These are phyloP conservation scores for Aspergillus carlsbadensis DNA, from an alignment of 495 filamentous ascomycete genomes.

Conservation along the genomic window DNA sequence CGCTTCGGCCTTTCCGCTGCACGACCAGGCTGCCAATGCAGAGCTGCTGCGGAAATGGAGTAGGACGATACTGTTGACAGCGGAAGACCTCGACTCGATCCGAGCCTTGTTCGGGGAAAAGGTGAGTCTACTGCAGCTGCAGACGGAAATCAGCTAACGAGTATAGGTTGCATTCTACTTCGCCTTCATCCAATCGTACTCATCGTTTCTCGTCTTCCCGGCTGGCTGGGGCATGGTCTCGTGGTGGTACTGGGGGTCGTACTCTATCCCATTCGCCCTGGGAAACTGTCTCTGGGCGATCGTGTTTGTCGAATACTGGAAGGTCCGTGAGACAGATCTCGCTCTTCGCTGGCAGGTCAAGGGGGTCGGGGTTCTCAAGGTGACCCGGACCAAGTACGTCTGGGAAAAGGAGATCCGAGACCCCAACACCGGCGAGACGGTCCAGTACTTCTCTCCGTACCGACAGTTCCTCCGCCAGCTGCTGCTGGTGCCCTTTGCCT, in stretches of 20 bases:
- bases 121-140: slow-evolving; percentile 34
- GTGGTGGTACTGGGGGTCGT: slow-evolving; percentile 78
- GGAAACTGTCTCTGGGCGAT: slow-evolving; percentile 80
- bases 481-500: slow-evolving; percentile 82
- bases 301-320: slow-evolving; percentile 95
- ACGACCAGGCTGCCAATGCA: slow-evolving; percentile 83
- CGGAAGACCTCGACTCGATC: slow-evolving; percentile 76
- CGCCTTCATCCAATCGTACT: slow-evolving; percentile 91
- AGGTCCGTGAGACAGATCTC: slow-evolving; percentile 86
- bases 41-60: slow-evolving; percentile 84
- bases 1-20: slow-evolving; percentile 82
- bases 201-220: slow-evolving; percentile 77
- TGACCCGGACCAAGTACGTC: slow-evolving; percentile 70
- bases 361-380: slow-evolving; percentile 78
- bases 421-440: slow-evolving; percentile 76
- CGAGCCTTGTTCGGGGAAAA: slow-evolving; percentile 86
- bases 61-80: slow-evolving; percentile 66
- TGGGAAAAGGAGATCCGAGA: slow-evolving; percentile 76
- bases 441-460: slow-evolving; percentile 70
- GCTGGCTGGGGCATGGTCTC: slow-evolving; percentile 72
- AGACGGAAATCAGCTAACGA: not conserved
- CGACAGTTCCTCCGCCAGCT: slow-evolving; percentile 77
- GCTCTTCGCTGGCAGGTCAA: slow-evolving; percentile 89
- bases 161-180: slow-evolving; percentile 85
- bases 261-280: slow-evolving; percentile 76